Evolutionary conservation across 2,329 filamentous ascomycete species (phyloP).

Genomic region (Ophidiomyces ophidiicola): DNA sequence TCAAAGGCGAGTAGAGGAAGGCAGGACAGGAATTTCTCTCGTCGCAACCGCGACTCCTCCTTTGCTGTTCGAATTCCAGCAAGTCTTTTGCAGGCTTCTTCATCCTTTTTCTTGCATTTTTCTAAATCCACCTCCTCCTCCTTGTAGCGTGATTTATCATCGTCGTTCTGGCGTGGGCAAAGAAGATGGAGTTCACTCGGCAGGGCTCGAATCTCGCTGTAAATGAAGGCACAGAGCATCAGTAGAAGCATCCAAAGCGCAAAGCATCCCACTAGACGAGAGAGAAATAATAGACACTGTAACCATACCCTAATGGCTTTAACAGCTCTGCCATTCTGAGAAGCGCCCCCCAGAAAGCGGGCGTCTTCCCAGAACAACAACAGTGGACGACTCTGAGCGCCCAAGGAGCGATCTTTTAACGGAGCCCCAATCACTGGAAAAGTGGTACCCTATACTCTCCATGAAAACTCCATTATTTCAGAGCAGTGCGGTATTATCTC

Average conservation of each 20-base stretch:
- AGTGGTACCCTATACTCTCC: slow-evolving; percentile 1
- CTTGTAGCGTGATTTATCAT: slow-evolving; percentile 54
- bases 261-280: slow-evolving; percentile 1
- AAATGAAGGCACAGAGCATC: slow-evolving; percentile 3
- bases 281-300: not conserved
- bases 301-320: slow-evolving; percentile 28
- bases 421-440: not conserved
- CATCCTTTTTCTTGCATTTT: slow-evolving; percentile 29
- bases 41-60: slow-evolving; percentile 43
- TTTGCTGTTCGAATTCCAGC: slow-evolving; percentile 34
- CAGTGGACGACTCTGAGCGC: not conserved
- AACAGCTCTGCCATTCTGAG: slow-evolving; percentile 28
- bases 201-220: slow-evolving; percentile 34
- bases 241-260: slow-evolving; percentile 5
- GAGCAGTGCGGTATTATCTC: not conserved
- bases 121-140: slow-evolving; percentile 24
- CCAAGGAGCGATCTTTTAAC: not conserved
- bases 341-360: slow-evolving; percentile 2
- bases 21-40: slow-evolving; percentile 53
- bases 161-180: slow-evolving; percentile 52
- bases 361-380: not conserved
- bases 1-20: slow-evolving; percentile 58
- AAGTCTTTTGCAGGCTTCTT: slow-evolving; percentile 27
- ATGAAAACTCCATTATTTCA: slow-evolving; percentile 5
- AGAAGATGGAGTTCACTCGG: slow-evolving; percentile 49